A percentile compares a stretch with the other conserved stretches of the same genome.
These are phyloP conservation scores for Emydomyces testavorans DNA, from an alignment of 2,329 filamentous ascomycete genomes.

Conservation along the genomic window DNA sequence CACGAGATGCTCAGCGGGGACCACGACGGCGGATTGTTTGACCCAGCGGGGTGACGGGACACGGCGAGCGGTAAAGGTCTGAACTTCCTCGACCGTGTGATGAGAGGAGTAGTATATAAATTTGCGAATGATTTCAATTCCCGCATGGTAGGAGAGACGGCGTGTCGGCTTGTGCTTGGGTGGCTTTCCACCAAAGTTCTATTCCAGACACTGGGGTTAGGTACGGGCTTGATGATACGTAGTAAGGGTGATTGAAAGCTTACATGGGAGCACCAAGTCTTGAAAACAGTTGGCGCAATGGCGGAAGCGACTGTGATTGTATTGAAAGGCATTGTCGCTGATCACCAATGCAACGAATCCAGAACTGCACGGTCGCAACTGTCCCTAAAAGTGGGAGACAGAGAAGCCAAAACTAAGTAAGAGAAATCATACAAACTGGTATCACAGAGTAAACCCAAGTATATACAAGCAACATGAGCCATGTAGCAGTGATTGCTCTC, in stretches of 20 bases:
- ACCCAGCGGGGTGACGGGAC: conserved; percentile 86
- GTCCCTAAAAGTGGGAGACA: neutral
- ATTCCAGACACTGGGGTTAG: conserved; percentile 11
- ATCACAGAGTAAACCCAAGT: neutral
- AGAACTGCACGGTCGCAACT: neutral
- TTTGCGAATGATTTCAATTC: conserved; percentile 70
- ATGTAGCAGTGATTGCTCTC: neutral
- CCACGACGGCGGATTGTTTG: conserved; percentile 56
- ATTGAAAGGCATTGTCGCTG: conserved; percentile 52
- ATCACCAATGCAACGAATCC: neutral
- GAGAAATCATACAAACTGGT: neutral
- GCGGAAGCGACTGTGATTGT: conserved; percentile 72
- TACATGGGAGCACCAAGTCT: conserved; percentile 68
- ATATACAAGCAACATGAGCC: neutral
- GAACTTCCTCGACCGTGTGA: conserved; percentile 85
- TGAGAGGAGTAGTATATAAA: conserved; percentile 78
- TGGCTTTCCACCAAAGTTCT: conserved; percentile 74
- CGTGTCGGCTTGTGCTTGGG: conserved; percentile 70
- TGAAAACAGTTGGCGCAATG: conserved; percentile 75
- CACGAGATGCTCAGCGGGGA: conserved; percentile 53
- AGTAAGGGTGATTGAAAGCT: conserved; percentile 6
- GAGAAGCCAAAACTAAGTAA: neutral
- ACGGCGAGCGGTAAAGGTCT: conserved; percentile 83
- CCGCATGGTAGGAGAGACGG: conserved; percentile 89
- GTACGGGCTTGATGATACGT: conserved; percentile 1